Percentiles rank a stretch among this genome's conserved stretches.
Conservation (phyloP, 2,329 filamentous ascomycete species). For the Ophiosphaerella korrae region DNA sequence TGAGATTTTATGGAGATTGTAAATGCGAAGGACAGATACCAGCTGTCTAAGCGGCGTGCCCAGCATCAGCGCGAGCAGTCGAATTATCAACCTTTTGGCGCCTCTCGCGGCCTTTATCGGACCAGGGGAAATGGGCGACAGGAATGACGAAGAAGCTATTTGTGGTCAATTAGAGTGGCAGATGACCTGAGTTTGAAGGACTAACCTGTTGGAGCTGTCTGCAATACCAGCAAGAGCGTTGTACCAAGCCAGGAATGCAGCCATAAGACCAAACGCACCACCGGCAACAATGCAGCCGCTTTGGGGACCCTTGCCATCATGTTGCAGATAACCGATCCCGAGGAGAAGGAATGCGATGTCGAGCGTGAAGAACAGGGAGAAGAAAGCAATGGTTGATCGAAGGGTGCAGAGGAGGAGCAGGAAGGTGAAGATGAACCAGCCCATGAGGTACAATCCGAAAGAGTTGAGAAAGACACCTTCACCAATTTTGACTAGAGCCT, state of each 20-base stretch:
- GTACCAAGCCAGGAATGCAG: conserved; percentile 61
- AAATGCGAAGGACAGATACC: too few relatives aligned
- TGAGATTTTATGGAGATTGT: too few relatives aligned
- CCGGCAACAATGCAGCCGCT: conserved; percentile 56
- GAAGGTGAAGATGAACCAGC: conserved; percentile 65
- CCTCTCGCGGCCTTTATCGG: conserved; percentile 52
- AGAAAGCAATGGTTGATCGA: conserved; percentile 63
- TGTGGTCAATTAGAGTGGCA: conserved; percentile 11
- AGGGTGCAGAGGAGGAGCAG: conserved; percentile 62
- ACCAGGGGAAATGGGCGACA: conserved; percentile 95
- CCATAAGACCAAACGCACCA: conserved; percentile 59
- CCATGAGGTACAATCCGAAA: conserved; percentile 63
- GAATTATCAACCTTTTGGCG: conserved; percentile 50
- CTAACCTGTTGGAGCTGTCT: conserved; percentile 58
- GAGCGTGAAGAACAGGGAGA: conserved; percentile 63
- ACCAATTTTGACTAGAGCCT: conserved; percentile 42
- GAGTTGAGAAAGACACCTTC: conserved; percentile 56
- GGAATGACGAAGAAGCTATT: conserved; percentile 89
- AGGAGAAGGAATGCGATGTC: conserved; percentile 65
- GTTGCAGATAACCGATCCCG: conserved; percentile 57
- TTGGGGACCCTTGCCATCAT: conserved; percentile 50
- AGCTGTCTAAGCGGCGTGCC: neutral
- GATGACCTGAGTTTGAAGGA: neutral
- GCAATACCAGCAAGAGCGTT: conserved; percentile 61
- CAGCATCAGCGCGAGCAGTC: conserved; percentile 19